phyloP scores from a whole-genome alignment of 768 basidiomycete species.

The Tulasnella sp. region DNA sequence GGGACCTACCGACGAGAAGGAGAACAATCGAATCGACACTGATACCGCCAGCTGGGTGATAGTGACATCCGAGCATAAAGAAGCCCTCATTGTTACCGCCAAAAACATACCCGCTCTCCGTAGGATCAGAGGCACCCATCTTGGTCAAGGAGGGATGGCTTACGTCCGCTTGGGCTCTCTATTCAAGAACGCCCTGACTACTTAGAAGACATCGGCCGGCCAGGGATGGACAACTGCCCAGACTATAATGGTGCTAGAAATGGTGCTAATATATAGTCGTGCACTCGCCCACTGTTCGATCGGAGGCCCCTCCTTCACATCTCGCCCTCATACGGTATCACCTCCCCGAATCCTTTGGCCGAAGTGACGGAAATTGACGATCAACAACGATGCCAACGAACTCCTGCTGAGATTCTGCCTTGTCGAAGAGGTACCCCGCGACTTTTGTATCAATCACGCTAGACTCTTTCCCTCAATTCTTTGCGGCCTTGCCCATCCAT shows the following conservation, averaged over 20 bases:
- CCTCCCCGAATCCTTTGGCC: not conserved
- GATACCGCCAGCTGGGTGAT: slow-evolving; percentile 7
- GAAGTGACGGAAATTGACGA: not conserved
- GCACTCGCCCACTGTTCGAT: not conserved
- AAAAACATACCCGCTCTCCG: slow-evolving; percentile 1
- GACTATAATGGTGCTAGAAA: not conserved
- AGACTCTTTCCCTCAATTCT: not conserved
- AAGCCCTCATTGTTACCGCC: not conserved
- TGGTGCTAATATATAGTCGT: not conserved
- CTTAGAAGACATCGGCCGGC: not conserved
- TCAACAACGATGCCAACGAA: not conserved
- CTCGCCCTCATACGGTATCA: not conserved
- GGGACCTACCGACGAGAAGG: not conserved
- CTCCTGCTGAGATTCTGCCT: not conserved
- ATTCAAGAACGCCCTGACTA: not conserved
- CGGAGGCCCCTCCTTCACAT: not conserved
- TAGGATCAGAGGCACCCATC: not conserved
- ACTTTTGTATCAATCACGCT: not conserved
- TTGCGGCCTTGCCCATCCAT: not conserved
- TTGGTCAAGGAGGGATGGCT: not conserved
- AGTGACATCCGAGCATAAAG: not conserved
- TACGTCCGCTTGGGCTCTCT: not conserved
- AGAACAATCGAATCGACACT: not conserved
- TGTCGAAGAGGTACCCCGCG: not conserved
- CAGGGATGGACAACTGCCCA: not conserved